Base-by-base conservation (phyloP, 2,329 filamentous ascomycete species). In the Monosporascus cannonballus region DNA sequence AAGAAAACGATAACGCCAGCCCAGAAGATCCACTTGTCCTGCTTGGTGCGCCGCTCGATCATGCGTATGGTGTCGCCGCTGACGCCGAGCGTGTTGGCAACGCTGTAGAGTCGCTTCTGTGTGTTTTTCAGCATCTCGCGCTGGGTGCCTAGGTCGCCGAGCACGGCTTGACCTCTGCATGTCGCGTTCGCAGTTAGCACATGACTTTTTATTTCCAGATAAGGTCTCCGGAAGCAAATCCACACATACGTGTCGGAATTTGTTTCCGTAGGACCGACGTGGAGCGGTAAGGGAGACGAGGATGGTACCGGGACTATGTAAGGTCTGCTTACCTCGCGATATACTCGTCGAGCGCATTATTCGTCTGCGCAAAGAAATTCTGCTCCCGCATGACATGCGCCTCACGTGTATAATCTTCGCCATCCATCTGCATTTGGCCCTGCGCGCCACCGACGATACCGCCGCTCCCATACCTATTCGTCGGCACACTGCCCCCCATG, bases 1-100 rank as follows among this genome's bases (percentile, higher is more conserved):
- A 97, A 89, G 70, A 99, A 99, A 37, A 94, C 71, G 5, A 95
- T 71, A 3, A 93, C 90, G 0, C 94, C 91, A 0, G 76, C 87
- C 79, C 88, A 89, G 69, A 99, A 99, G 37, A 99, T 96, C 91
- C 92, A 97, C 73, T 96, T 97, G 69, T 99, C 94, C 75, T 97
- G 89, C 69, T 85, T 88, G 49, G 94, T 91, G 57, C 94, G 79
- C 61, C 94, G 76, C 73, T 97, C 93, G 42, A 99, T 87, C 90
- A 94, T 97, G 47, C 94, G 85, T 59, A 99, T 99, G 2, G 94
- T 99, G 68, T 97, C 93, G 20, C 93, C 92, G 65, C 89, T 95
- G 54, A 99, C 82, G 0, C 94, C 94, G 47, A 99, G 73, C 22
- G 94, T 97, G 67, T 96, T 97, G 6, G 90, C 94, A 20, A 96